Base-by-base conservation (phyloP, 2,329 filamentous ascomycete species). In the Elsinoe australis region DNA sequence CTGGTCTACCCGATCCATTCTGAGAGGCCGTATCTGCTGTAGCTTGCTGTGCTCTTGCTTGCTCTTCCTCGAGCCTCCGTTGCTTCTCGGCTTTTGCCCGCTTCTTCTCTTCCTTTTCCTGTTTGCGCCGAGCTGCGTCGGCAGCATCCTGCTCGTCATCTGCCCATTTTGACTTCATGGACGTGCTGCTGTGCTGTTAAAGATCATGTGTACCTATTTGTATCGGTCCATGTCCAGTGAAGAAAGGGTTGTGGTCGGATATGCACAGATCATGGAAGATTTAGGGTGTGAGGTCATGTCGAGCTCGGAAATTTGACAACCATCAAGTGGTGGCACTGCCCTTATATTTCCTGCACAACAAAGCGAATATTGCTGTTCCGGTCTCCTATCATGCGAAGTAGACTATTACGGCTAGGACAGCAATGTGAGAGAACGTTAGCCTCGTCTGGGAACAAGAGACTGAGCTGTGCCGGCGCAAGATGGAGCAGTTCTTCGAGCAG, bases 21-120 rank as follows among this genome's bases (percentile, higher is more conserved):
- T 21, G 5, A 8, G 26, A 44, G 24, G 3, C 52, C 54, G 53
- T 38, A 49, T 50, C 52, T 35, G 64, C 64, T 31, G 67, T 67
- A 49, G 58, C 56, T 57, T 61, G 51, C 33, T 61, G 54, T 48
- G 53, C 58, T 53, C 60, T 53, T 42, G 56, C 57, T 51, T 58
- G 58, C 71, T 70, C 49, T 67, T 72, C 76, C 54, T 85, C 80
- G 28, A 78, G 73, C 59, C 78, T 78, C 50, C 80, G 81, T 56
- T 85, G 83, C 66, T 88, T 94, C 61, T 89, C 84, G 21, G 81
- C 83, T 66, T 92, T 95, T 44, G 80, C 70, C 42, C 85, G 82
- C 67, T 85, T 87, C 74, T 92, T 94, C 59, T 88, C 84, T 67
- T 94, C 87, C 68, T 90, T 95, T 63, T 92, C 86, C 53, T 74